Evolutionary conservation across 2,329 filamentous ascomycete genomes (phyloP).

Genomic region (Elsinoe perseae): DNA sequence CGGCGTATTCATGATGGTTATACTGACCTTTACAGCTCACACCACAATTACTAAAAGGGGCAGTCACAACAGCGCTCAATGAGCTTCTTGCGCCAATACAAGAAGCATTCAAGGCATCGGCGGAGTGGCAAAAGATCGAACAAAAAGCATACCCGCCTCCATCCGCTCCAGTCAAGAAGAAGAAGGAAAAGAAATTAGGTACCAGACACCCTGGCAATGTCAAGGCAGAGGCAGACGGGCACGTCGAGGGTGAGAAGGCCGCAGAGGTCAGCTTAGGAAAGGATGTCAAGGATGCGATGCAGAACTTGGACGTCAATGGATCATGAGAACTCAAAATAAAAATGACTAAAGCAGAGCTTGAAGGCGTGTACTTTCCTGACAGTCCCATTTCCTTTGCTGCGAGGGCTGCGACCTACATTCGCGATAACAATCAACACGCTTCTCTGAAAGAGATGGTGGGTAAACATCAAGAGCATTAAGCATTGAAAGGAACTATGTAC

Average conservation of each 20-base stretch:
- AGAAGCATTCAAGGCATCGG: slow-evolving; percentile 58
- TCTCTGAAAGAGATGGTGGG: not conserved
- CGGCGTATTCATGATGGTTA: not conserved
- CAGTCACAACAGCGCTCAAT: slow-evolving; percentile 65
- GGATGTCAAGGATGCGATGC: slow-evolving; percentile 34
- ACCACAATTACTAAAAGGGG: slow-evolving; percentile 82
- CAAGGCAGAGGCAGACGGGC: slow-evolving; percentile 39
- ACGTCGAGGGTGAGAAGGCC: slow-evolving; percentile 36
- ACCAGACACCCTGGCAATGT: slow-evolving; percentile 52
- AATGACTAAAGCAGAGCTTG: too few species aligned
- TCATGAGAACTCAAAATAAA: slow-evolving; percentile 8
- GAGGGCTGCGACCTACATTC: not conserved
- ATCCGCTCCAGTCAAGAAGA: slow-evolving; percentile 53
- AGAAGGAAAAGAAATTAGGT: slow-evolving; percentile 66
- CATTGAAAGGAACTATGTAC: not conserved
- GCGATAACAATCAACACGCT: not conserved
- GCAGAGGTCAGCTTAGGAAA: slow-evolving; percentile 36
- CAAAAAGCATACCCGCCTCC: slow-evolving; percentile 72
- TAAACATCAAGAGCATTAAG: not conserved
- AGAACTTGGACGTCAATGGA: slow-evolving; percentile 26
- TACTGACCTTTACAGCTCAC: slow-evolving; percentile 50
- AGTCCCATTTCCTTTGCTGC: too few species aligned
- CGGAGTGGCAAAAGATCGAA: slow-evolving; percentile 74
- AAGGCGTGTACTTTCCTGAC: too few species aligned
- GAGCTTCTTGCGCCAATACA: slow-evolving; percentile 71